Percentiles rank a stretch among this genome's conserved stretches.
phyloP scores from a whole-genome alignment of 202 grass and related monocot species.

The Carex arenaria region DNA sequence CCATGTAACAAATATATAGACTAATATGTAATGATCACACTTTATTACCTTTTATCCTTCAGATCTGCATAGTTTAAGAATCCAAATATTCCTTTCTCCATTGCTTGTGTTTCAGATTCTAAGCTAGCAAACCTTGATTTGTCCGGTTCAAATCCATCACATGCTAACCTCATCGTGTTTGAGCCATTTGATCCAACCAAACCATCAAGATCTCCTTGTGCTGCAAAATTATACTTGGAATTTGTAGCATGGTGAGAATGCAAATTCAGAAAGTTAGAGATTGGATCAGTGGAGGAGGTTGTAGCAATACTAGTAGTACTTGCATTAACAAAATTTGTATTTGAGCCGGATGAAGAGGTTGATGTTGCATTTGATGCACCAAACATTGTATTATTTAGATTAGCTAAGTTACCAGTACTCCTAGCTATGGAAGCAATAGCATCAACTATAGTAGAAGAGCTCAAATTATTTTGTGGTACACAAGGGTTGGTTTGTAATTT shows the following conservation, averaged over 20 bases:
- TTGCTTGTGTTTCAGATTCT: conserved; percentile 15
- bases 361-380: conserved; percentile 17
- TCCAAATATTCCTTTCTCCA: conserved; percentile 23
- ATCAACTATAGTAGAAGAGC: conserved; percentile 16
- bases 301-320: conserved; percentile 15
- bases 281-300: conserved; percentile 17
- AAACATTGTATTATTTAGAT: conserved; percentile 20
- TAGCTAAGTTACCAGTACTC: background rate
- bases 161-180: background rate
- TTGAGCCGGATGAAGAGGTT: conserved; percentile 22
- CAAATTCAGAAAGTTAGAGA: conserved; percentile 12
- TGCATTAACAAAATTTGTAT: conserved; percentile 28
- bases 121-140: conserved; percentile 9
- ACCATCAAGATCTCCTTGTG: conserved; percentile 11
- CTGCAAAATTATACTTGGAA: conserved; percentile 6
- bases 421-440: conserved; percentile 26
- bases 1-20: background rate
- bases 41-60: conserved; percentile 17
- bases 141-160: background rate
- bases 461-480: background rate
- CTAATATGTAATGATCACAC: background rate
- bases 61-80: conserved; percentile 27
- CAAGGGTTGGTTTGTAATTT: conserved; percentile 16
- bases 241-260: conserved; percentile 19
- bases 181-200: conserved; percentile 18